phyloP scores from a whole-genome alignment of 164 flowering plant genomes.

The Vitis rotundifolia region DNA sequence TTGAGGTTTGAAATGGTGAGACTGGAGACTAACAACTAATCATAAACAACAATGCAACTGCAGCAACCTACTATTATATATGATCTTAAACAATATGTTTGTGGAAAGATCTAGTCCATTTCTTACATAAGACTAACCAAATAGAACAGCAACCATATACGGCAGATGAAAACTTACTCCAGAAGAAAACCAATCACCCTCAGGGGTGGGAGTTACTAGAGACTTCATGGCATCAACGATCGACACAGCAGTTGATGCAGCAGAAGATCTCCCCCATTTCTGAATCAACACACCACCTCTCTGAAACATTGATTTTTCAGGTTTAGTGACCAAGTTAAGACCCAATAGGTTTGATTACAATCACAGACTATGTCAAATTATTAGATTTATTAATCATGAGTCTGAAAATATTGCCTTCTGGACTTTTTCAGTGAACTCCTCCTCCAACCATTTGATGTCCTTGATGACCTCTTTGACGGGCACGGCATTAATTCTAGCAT shows the following conservation, averaged over 20 bases:
- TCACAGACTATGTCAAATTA: too few species aligned
- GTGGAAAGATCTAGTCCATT: too few species aligned
- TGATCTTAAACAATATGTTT: not conserved
- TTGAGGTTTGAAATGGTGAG: slow-evolving; percentile 11
- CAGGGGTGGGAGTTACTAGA: slow-evolving; percentile 85
- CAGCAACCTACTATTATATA: not conserved
- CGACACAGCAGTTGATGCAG: slow-evolving; percentile 97
- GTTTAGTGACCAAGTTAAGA: not conserved
- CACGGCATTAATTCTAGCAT: slow-evolving; percentile 79
- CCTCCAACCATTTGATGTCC: slow-evolving; percentile 84
- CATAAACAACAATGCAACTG: too few species aligned
- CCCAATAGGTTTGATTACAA: too few species aligned
- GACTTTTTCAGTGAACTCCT: slow-evolving; percentile 85
- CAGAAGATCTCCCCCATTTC: slow-evolving; percentile 99
- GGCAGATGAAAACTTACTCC: slow-evolving; percentile 57
- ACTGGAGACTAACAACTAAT: not conserved
- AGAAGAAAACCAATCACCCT: slow-evolving; percentile 97
- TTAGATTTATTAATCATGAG: not conserved
- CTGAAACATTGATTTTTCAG: slow-evolving; percentile 38
- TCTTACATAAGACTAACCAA: too few species aligned
- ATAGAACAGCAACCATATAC: not conserved
- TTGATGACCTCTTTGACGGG: slow-evolving; percentile 88
- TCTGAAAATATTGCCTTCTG: slow-evolving; percentile 60
- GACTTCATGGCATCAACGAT: slow-evolving; percentile 88
- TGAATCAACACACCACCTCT: slow-evolving; percentile 91